phyloP scores from a whole-genome alignment of 2,329 filamentous ascomycete species.

The Cytospora piceicola region DNA sequence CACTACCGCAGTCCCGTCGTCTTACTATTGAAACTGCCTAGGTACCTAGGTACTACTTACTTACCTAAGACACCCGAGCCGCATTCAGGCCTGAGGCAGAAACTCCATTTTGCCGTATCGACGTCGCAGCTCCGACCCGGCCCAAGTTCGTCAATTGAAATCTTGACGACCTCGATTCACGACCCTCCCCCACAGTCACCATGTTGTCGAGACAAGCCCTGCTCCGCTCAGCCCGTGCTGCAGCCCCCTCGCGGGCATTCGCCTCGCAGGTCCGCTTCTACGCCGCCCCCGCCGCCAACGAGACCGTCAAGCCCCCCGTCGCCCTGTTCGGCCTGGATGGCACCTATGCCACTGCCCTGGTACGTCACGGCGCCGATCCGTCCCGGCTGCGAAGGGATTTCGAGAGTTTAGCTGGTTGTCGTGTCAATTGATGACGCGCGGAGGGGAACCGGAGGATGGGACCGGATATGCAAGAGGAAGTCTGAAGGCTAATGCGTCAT shows the following conservation, averaged over 20 bases:
- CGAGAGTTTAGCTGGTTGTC: not conserved
- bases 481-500: constrained; percentile 43
- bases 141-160: constrained; percentile 31
- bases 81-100: constrained; percentile 22
- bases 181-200: constrained; percentile 40
- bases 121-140: constrained; percentile 25
- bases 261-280: constrained; percentile 74
- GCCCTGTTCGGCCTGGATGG: constrained; percentile 95
- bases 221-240: constrained; percentile 59
- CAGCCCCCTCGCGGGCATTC: constrained; percentile 62
- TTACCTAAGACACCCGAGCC: constrained; percentile 11
- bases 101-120: constrained; percentile 29
- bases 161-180: constrained; percentile 32
- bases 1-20: not conserved
- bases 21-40: not conserved
- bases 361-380: constrained; percentile 55
- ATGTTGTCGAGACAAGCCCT: constrained; percentile 66
- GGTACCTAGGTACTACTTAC: too few relatives aligned
- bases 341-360: constrained; percentile 97
- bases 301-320: constrained; percentile 80
- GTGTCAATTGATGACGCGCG: constrained; percentile 14
- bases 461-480: constrained; percentile 26
- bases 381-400: constrained; percentile 27
- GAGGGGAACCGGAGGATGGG: not conserved
- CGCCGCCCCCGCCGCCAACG: constrained; percentile 66